Evolutionary conservation across 192 early-diverging fungal species (phyloP).

Genomic region (Coemansia sp.): DNA sequence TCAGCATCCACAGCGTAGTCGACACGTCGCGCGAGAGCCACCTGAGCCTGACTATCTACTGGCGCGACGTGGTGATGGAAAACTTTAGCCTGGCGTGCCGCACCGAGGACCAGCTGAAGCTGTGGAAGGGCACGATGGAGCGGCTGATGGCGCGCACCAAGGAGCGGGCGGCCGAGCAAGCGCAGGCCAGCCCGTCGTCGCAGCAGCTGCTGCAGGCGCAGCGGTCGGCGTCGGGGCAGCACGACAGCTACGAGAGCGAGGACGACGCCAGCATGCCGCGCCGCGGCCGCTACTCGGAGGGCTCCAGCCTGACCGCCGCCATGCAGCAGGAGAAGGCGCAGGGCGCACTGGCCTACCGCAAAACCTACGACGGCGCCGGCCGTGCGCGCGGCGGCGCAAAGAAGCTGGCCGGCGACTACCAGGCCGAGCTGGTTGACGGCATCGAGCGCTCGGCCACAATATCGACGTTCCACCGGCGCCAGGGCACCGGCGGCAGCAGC

Average conservation of each 20-base stretch:
- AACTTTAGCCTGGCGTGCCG: conserved; percentile 85
- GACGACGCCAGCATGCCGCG: conserved; percentile 27
- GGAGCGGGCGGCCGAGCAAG: conserved; percentile 30
- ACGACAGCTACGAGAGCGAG: conserved; percentile 26
- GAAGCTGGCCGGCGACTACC: conserved; percentile 37
- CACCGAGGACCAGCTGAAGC: conserved; percentile 86
- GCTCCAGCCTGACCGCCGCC: conserved; percentile 34
- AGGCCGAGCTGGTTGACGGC: conserved; percentile 34
- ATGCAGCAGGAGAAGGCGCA: conserved; percentile 41
- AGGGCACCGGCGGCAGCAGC: conserved; percentile 34
- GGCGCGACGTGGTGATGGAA: conserved; percentile 78
- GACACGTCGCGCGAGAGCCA: conserved; percentile 57
- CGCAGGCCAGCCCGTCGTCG: conserved; percentile 5
- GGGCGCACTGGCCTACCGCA: conserved; percentile 31
- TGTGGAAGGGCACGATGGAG: conserved; percentile 80
- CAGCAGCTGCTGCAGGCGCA: no score
- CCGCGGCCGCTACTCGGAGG: conserved; percentile 46
- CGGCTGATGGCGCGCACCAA: conserved; percentile 60
- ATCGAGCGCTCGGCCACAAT: conserved; percentile 47
- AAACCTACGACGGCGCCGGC: conserved; percentile 42
- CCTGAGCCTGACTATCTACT: conserved; percentile 70
- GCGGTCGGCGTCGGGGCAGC: conserved; percentile 13
- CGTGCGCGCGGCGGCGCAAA: conserved; percentile 22
- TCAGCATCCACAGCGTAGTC: conserved; percentile 68
- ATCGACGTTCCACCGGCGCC: conserved; percentile 35